A percentile compares a stretch with the other conserved stretches of the same genome.
Evolutionary conservation across 305 asterid genomes (phyloP).

Genomic region (Rubia tinctorum): DNA sequence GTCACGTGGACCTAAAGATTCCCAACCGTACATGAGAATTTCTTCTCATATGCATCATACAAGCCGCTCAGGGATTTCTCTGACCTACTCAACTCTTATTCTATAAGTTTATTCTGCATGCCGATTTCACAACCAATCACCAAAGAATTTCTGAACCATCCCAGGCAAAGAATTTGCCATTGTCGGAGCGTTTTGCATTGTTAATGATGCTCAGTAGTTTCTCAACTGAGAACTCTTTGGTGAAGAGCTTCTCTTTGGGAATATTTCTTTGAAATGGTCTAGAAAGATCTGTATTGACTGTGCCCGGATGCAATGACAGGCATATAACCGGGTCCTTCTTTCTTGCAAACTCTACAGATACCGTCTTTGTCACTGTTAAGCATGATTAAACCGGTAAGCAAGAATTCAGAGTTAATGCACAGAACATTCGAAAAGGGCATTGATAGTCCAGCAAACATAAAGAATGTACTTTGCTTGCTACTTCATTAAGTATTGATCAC

Average conservation of each 20-base stretch:
- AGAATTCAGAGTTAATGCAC: not conserved
- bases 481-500: not conserved
- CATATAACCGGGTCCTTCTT: conserved; percentile 76
- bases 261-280: conserved; percentile 83
- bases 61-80: too few species aligned
- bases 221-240: conserved; percentile 75
- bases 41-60: too few species aligned
- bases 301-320: conserved; percentile 92
- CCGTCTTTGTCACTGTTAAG: conserved; percentile 68
- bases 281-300: conserved; percentile 95
- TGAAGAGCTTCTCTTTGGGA: conserved; percentile 71
- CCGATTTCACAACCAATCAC: conserved; percentile 29
- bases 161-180: conserved; percentile 92
- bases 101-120: not conserved
- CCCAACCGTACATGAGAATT: too few species aligned
- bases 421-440: not conserved
- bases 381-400: not conserved
- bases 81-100: not conserved
- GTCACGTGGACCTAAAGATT: too few species aligned
- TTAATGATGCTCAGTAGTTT: conserved; percentile 63
- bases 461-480: not conserved
- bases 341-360: conserved; percentile 66
- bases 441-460: not conserved
- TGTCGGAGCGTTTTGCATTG: conserved; percentile 54
- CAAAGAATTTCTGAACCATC: conserved; percentile 87